Percentiles rank a stretch among this genome's conserved stretches.
Evolutionary conservation across 345 rosid genomes (phyloP).

Genomic region (Aurinia saxatilis): DNA sequence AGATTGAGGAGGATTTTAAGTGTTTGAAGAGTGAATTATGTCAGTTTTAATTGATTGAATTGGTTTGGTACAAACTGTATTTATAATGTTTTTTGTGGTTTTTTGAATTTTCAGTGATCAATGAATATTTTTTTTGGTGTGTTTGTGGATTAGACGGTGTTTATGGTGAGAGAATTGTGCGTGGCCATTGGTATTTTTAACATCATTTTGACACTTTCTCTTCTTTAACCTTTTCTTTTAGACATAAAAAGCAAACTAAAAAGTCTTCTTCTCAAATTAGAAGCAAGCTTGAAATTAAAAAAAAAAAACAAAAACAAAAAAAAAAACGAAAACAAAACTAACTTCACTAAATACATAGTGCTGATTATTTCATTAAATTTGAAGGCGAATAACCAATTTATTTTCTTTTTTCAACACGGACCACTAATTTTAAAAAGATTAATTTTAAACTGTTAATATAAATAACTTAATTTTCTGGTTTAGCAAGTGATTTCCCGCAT

Average conservation of each 20-base stretch:
- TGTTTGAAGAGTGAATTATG: not conserved
- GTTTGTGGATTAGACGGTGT: conserved; percentile 18
- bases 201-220: conserved; percentile 5
- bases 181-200: conserved; percentile 10
- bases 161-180: conserved; percentile 19
- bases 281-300: not conserved
- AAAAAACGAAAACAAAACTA: too few relatives aligned
- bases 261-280: not conserved
- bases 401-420: too few relatives aligned
- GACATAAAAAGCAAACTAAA: not conserved
- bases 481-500: too few relatives aligned
- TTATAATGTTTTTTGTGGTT: conserved; percentile 11
- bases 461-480: too few relatives aligned
- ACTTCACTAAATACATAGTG: too few relatives aligned
- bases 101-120: not conserved
- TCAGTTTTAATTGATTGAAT: conserved; percentile 14
- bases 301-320: not conserved
- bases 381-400: too few relatives aligned
- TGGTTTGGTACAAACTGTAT: conserved; percentile 4
- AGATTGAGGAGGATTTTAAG: not conserved
- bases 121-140: not conserved
- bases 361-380: too few relatives aligned
- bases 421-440: too few relatives aligned
- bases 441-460: too few relatives aligned
- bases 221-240: not conserved